Base-by-base conservation (phyloP, 139 green algal species). In the Zygnema circumcarinatum region DNA sequence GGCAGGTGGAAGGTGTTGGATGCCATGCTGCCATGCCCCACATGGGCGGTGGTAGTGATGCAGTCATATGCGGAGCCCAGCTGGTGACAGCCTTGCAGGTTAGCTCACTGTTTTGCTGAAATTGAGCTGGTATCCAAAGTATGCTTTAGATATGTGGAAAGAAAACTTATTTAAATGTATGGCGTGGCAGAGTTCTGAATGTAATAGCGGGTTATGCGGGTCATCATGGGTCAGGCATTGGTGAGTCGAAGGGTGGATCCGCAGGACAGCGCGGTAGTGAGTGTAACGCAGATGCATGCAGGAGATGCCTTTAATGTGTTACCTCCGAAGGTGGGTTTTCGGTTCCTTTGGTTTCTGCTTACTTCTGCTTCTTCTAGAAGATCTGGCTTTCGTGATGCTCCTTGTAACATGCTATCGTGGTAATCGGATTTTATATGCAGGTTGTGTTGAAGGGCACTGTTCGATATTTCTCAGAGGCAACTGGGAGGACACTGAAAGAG, bases 1-100 rank as follows among this genome's bases (percentile, higher is more conserved):
- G n/a, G n/a, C 35, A 84, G 68, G 69, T 88, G 22, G 29, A 22
- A 2, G 82, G 82, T 22, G 38, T 38, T 1, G 82, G 82, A 1
- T 89, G 84, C 79, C 84, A 89, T 87, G 84, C 84, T 1, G 84
- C 42, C 84, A 89, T 89, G 84, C 84, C 84, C 1, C 84, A 89
- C 21, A 76, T 89, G 0, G 78, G 41, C n/a, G 32, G 25, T 22
- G 84, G 84, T 16, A 47, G 42, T 21, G 84, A 89, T 33, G 21
- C 84, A 38, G 84, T 89, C 2, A 7, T 89, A 0, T 90, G 82
- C 38, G 84, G 76, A 38, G 84, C 84, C 32, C 56, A 89, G 29
- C 16, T 87, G 3, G 79, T 89, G 3, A 89, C 84, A 87, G 53
- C 83, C 29, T 78, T 89, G 41, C 84, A 89, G 84, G 82, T 39